Evolutionary conservation across 2,329 filamentous ascomycete genomes (phyloP), one percentile per base, ranked within the genome.

Genomic region (Talaromyces sp.): DNA sequence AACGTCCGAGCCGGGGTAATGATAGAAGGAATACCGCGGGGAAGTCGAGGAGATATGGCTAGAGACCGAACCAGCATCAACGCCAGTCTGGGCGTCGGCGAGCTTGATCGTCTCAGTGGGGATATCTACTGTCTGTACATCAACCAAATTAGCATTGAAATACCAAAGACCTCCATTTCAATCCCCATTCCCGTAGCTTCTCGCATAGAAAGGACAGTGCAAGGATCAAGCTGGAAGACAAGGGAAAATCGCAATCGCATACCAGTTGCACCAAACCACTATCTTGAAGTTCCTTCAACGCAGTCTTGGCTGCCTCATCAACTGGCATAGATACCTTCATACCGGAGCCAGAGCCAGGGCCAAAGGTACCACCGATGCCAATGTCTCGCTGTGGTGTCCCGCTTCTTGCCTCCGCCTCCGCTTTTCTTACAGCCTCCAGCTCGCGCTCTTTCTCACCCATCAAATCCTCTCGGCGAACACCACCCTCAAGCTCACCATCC

Each of bases 21-120:
- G 77, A 69, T 86, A 87, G 63, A 86, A 86, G 4, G 78, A 78
- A 65, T 86, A 87, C 50, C 82, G 74, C 11, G 85, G 85, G 58
- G 84, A 81, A 35, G 75, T 74, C 10, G 72, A 52, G 13, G 81
- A 78, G 49, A 87, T 82, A 2, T 72, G 65, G 7, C 61, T 61
- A 2, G 77, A 69, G 16, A 87, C 73, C 6, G 72, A 68, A 14
- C 66, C 67, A 0, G 81, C 70, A 19, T 74, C 65, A 32, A 78
- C 71, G 6, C 75, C 72, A 11, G 71, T 67, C 47, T 77, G 70
- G 17, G 72, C 69, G 14, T 70, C 70, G 4, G 78, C 77, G n/a
- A 86, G 76, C 47, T 74, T 76, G 43, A 86, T 70, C 19, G 80
- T 83, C 70, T 87, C 85, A 4, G 74, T 79, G 7, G 76, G 63